Percentiles rank a stretch among this genome's conserved stretches.
phyloP scores from a whole-genome alignment of 495 filamentous ascomycete species.

The Xylaria intraflava region DNA sequence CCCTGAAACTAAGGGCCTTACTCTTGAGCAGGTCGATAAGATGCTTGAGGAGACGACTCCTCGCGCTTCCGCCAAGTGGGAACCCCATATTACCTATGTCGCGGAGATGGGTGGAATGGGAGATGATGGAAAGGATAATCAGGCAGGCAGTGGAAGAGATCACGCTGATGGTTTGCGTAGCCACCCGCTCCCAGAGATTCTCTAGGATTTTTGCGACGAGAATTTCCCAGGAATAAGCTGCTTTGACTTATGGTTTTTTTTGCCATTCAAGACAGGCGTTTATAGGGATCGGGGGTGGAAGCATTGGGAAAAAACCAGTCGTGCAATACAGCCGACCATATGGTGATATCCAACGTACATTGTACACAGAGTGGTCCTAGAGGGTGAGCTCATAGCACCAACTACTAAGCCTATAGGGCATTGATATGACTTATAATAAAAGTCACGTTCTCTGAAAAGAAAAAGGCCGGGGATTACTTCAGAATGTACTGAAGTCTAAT shows the following conservation, averaged over 20 bases:
- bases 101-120: conserved; percentile 42
- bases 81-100: conserved; percentile 63
- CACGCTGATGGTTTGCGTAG: neutral
- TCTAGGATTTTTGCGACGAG: conserved; percentile 2
- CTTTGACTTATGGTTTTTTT: conserved; percentile 8
- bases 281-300: no score
- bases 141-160: neutral
- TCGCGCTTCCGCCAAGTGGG: conserved; percentile 64
- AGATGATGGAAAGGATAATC: neutral
- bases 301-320: neutral
- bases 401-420: no score
- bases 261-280: no score
- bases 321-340: neutral
- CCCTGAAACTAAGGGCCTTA: conserved; percentile 80
- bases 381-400: no score
- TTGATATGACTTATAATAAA: no score
- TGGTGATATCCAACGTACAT: neutral
- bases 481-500: no score
- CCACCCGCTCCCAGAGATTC: neutral
- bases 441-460: no score
- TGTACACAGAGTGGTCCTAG: neutral
- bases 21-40: conserved; percentile 82
- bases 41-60: conserved; percentile 82
- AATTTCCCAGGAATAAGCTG: conserved; percentile 12
- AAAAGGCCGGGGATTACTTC: no score